Evolutionary conservation across 2,329 filamentous ascomycete genomes (phyloP), one percentile per base, ranked within the genome.

Genomic region (Penicillium crustosum): DNA sequence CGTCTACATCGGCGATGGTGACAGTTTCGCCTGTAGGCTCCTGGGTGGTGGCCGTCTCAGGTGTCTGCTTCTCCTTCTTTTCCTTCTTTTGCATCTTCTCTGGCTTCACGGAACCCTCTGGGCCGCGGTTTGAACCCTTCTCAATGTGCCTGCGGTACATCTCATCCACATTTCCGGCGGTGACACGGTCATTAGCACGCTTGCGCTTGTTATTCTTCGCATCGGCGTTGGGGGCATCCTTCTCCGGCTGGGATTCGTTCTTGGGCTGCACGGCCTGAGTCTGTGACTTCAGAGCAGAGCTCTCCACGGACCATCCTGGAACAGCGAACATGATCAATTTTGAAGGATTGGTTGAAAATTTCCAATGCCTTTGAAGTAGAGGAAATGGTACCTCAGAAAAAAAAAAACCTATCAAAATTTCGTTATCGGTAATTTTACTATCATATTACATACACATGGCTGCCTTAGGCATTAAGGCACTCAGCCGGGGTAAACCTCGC

Each of bases 251-350:
- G 52, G 80, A 73, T 19, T 81, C 81, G 73, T 93, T 89, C 25
- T 86, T 77, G 72, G 85, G 83, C 57, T 89, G 82, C 50, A 89
- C 84, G 19, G 71, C 69, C 60, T 82, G 78, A 19, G 79, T 83
- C 76, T 96, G 91, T 31, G 85, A 77, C 75, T 91, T 91, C 62
- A 95, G 84, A 52, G 79, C 79, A 64, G 86, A 84, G 61, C 88
- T 83, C 55, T 90, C 86, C 36, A 97, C 82, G 39, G 91, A 91
- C 93, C 93, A 97, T 66, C 94, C 94, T 69, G 90, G 90, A 31
- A 97, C 93, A 10, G 92, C 88, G 75, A 97, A 97, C 93, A 97
- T 76, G 60, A 35, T 66, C 56, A 50, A 27, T 45, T 19, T n/a
- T 13, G 9, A n/a, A 47, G n/a, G 29, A 33, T 43, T 21, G 35